Conservation (phyloP, 257 asterid genomes). For the Solanum habrochaites region DNA sequence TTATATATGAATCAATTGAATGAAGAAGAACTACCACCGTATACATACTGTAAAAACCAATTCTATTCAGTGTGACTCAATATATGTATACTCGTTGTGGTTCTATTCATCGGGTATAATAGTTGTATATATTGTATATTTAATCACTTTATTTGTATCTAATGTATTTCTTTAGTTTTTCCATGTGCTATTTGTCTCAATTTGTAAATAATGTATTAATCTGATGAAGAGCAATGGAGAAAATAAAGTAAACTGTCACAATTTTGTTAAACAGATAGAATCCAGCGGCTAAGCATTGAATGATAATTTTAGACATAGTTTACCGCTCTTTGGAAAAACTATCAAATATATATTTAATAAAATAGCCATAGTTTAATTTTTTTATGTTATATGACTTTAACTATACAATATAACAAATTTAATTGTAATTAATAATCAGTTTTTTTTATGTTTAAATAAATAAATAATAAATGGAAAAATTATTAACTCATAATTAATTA, state of each 20-base stretch:
- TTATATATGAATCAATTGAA: too few species aligned
- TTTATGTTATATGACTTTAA: too few species aligned
- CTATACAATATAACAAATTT: too few species aligned
- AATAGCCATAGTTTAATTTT: too few species aligned
- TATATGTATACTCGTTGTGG: not conserved
- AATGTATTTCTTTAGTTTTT: not conserved
- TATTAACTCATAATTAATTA: too few species aligned
- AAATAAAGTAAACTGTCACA: not conserved
- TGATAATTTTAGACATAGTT: not conserved
- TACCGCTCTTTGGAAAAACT: too few species aligned
- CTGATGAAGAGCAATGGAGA: not conserved
- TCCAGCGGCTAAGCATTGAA: not conserved
- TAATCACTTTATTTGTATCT: not conserved
- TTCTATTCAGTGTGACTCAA: not conserved
- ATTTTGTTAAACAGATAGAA: too few species aligned
- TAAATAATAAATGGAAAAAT: too few species aligned
- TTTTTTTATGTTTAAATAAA: too few species aligned
- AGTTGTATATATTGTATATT: not conserved
- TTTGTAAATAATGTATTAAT: not conserved
- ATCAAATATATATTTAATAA: too few species aligned
- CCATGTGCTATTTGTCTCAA: not conserved
- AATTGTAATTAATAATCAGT: too few species aligned
- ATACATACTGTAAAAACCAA: not conserved
- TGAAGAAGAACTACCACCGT: not conserved
- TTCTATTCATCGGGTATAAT: not conserved